Evolutionary conservation across 176 grass and related monocot species (phyloP).

Genomic region (Rhynchospora breviuscula): DNA sequence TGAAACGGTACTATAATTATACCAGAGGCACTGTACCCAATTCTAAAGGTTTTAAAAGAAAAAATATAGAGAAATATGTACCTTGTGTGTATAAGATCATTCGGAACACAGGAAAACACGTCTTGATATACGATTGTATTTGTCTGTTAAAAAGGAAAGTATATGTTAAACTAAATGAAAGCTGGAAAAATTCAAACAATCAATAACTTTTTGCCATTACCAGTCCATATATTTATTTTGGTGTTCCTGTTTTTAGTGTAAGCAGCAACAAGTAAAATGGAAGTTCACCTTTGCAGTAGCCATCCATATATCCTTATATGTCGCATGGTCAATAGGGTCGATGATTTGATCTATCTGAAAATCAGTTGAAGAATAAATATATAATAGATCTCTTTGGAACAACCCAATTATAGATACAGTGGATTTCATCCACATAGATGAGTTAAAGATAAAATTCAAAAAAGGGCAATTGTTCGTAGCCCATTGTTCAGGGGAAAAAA

Average conservation of each 20-base stretch:
- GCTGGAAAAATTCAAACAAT: background rate
- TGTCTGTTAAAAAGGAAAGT: slow-evolving; percentile 41
- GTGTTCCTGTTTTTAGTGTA: background rate
- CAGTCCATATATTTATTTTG: no score
- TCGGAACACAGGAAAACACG: slow-evolving; percentile 90
- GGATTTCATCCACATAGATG: background rate
- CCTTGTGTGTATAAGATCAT: slow-evolving; percentile 91
- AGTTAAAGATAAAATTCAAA: background rate
- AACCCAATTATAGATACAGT: background rate
- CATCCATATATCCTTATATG: slow-evolving; percentile 93
- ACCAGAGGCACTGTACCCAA: background rate
- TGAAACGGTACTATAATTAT: background rate
- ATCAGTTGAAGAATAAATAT: slow-evolving; percentile 11
- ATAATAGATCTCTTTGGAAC: slow-evolving; percentile 20
- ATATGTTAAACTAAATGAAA: background rate
- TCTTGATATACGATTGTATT: slow-evolving; percentile 94
- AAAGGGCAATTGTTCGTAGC: background rate
- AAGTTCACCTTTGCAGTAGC: slow-evolving; percentile 81
- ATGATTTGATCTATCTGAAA: slow-evolving; percentile 77
- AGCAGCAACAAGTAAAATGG: slow-evolving; percentile 16
- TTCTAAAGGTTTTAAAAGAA: background rate
- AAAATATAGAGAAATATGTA: slow-evolving; percentile 26
- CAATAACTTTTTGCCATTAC: background rate
- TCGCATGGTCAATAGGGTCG: slow-evolving; percentile 74
- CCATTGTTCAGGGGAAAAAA: no score